Base-by-base conservation (phyloP, 257 asterid species). In the Solanum lycopersicoides region DNA sequence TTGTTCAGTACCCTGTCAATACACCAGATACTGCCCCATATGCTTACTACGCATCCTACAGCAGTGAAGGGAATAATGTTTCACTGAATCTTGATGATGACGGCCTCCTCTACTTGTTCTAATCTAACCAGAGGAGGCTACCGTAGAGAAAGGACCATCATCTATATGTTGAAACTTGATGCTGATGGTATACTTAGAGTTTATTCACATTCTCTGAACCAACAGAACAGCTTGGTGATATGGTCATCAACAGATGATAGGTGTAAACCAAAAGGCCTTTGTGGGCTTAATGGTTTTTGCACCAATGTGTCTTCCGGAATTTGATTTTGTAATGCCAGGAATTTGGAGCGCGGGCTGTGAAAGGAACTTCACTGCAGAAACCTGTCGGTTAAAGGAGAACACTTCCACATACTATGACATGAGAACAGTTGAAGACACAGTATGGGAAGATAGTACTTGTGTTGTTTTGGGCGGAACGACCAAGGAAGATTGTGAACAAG, bases 271-370 rank as follows among this genome's bases (percentile, higher is more conserved):
- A 88, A 71, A 77, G 95, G 96, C 12, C 4, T 86, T 16, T 94
- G 97, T 66, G 95, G 97, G 72, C 45, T 90, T 34, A 92, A 93
- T 39, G 79, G 92, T 74, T 94, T 21, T 82, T 93, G 94, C 73
- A 50, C 76, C 41, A 53, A 37, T 0, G 44, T 93, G 95, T 88
- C 93, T 93, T 14, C 96, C 94, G 4, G 92, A 93, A 23, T 92
- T 93, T 50, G 88, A 80, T 12, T 80, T 79, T 28, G 84, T 86
- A 12, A 86, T 35, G 68, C 83, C 83, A 3, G 90, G 91, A 11
- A 91, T 90, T 45, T 35, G 83, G 93, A 87, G 72, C 12, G 83
- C 83, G 1, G 95, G 92, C 14, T 92, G 95, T 47, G 34, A 69
- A 3, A 89, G 93, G 50, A 84, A 50, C 53, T 87, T 86, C 16